Evolutionary conservation across 495 filamentous ascomycete genomes (phyloP).

Genomic region (Mycothermus thermophilus): DNA sequence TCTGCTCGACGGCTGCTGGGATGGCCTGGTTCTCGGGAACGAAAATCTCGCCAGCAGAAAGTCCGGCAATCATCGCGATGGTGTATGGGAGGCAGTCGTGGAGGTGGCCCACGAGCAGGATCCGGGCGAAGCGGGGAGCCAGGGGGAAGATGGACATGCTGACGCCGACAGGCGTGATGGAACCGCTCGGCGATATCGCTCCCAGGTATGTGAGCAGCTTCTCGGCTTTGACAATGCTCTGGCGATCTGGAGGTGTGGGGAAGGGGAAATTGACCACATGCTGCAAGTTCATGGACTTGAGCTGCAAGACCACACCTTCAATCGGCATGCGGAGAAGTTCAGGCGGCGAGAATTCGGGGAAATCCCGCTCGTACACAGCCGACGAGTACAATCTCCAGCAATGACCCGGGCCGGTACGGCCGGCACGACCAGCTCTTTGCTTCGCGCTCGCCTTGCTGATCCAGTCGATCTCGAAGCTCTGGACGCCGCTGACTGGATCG

Average conservation of each 20-base stretch:
- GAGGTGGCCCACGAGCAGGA: constrained; percentile 73
- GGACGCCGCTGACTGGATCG: constrained; percentile 71
- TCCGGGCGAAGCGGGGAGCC: constrained; percentile 79
- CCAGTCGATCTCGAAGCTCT: constrained; percentile 91
- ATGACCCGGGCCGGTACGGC: constrained; percentile 89
- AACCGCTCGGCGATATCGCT: constrained; percentile 51
- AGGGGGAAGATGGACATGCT: constrained; percentile 81
- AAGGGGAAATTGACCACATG: constrained; percentile 95
- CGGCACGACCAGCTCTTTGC: constrained; percentile 87
- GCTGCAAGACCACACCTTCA: constrained; percentile 80
- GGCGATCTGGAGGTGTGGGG: constrained; percentile 74
- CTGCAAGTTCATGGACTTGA: constrained; percentile 89
- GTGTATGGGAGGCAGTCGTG: constrained; percentile 76
- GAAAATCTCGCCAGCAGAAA: constrained; percentile 81
- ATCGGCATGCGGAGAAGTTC: constrained; percentile 89
- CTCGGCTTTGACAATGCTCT: constrained; percentile 72
- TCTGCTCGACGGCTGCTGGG: constrained; percentile 28
- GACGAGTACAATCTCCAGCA: constrained; percentile 91
- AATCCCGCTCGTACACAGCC: constrained; percentile 85
- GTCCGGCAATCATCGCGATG: constrained; percentile 72
- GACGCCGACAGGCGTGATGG: constrained; percentile 60
- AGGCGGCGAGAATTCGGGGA: constrained; percentile 70
- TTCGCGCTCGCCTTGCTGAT: constrained; percentile 94
- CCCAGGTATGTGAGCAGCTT: constrained; percentile 65
- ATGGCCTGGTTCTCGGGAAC: constrained; percentile 71